phyloP scores from a whole-genome alignment of 768 basidiomycete genomes.

The Mycena pura region DNA sequence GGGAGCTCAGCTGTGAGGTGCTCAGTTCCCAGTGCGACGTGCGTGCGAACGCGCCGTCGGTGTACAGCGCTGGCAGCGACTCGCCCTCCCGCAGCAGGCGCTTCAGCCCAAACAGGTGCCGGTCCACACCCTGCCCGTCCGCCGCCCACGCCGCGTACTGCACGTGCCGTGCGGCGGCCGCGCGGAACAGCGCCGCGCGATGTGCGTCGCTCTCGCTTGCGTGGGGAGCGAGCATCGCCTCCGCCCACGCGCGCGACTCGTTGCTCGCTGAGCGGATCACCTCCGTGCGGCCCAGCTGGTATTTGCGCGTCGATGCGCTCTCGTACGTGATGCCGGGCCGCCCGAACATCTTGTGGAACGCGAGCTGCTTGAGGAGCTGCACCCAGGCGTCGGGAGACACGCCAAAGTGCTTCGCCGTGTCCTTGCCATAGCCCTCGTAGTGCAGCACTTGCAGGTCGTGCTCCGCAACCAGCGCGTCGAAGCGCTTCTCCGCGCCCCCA shows the following conservation, averaged over 20 bases:
- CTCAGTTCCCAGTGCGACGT: slow-evolving; percentile 93
- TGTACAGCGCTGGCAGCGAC: slow-evolving; percentile 73
- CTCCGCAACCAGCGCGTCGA: slow-evolving; percentile 74
- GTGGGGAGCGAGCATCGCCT: slow-evolving; percentile 79
- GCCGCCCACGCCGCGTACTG: slow-evolving; percentile 92
- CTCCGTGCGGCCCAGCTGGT: slow-evolving; percentile 89
- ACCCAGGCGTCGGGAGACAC: slow-evolving; percentile 94
- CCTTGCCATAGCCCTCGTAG: slow-evolving; percentile 90
- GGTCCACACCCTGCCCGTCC: slow-evolving; percentile 92
- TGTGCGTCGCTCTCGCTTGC: slow-evolving; percentile 61
- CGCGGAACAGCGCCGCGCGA: slow-evolving; percentile 72
- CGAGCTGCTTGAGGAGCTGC: slow-evolving; percentile 95
- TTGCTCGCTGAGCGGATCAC: slow-evolving; percentile 87
- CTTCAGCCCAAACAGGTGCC: slow-evolving; percentile 94
- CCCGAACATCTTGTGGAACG: slow-evolving; percentile 84
- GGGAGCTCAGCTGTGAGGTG: slow-evolving; percentile 85
- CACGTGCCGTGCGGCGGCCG: slow-evolving; percentile 82
- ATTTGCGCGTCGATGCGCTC: slow-evolving; percentile 93
- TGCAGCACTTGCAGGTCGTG: slow-evolving; percentile 88
- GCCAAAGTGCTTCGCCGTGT: slow-evolving; percentile 80
- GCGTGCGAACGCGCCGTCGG: slow-evolving; percentile 69
- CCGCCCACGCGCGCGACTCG: slow-evolving; percentile 85
- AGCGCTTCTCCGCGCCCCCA: slow-evolving; percentile 63
- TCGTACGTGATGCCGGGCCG: slow-evolving; percentile 89
- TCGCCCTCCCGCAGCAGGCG: slow-evolving; percentile 80